These are phyloP conservation scores for Hymenoscyphus fructigenus DNA, from an alignment of 2,329 filamentous ascomycete genomes.

Conservation along the genomic window DNA sequence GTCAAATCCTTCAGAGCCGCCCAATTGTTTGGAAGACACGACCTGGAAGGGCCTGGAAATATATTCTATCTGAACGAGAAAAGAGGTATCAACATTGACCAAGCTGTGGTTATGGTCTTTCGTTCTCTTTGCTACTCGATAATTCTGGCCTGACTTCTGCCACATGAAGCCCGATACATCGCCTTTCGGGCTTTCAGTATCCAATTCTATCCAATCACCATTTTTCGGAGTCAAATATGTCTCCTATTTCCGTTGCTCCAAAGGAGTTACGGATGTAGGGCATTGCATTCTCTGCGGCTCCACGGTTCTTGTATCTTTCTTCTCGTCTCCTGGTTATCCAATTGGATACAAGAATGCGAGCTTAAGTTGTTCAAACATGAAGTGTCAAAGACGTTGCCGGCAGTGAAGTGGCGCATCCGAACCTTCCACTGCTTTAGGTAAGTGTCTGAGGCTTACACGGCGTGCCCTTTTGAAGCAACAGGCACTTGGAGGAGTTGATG, in stretches of 20 bases:
- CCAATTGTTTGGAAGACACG: too few relatives aligned
- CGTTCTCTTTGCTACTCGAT: too few relatives aligned
- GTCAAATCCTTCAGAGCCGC: too few relatives aligned
- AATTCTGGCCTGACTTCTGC: not conserved
- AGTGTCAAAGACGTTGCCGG: not conserved
- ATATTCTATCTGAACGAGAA: too few relatives aligned
- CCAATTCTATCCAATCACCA: not conserved
- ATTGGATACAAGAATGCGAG: too few relatives aligned
- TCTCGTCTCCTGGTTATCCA: too few relatives aligned
- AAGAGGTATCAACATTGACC: too few relatives aligned
- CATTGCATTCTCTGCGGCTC: not conserved
- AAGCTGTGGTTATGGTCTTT: too few relatives aligned
- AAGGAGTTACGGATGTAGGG: not conserved
- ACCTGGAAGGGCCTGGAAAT: too few relatives aligned
- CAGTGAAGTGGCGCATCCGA: not conserved
- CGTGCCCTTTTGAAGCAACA: not conserved
- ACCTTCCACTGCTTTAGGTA: not conserved
- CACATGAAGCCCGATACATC: not conserved
- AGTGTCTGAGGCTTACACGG: not conserved
- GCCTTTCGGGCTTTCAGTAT: not conserved
- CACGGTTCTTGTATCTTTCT: too few relatives aligned
- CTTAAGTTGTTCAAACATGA: too few relatives aligned
- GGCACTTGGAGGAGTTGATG: too few relatives aligned
- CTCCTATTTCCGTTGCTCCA: not conserved
- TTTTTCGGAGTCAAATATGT: not conserved